Evolutionary conservation across 768 basidiomycete species (phyloP), one percentile per base, ranked within the genome.

Genomic region (Chalciporus piperatus): DNA sequence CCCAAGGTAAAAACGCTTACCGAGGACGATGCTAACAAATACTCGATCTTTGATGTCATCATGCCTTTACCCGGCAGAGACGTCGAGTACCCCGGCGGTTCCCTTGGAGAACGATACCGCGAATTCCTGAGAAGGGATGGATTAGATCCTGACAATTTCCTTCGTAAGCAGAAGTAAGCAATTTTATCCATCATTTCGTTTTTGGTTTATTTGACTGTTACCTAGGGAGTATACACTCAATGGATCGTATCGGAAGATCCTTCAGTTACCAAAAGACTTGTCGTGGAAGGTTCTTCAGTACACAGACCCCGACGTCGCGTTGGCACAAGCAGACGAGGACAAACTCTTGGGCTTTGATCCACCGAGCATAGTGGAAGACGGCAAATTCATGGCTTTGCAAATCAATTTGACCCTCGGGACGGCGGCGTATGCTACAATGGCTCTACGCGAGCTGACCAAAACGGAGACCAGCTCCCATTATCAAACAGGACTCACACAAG

Each of bases 381-480:
- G 95, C 22, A 86, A 82, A 61, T 96, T 96, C 67, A 74, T 84
- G 68, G 95, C 96, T 4, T 72, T 99, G 32, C 94, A 95, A 63
- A 82, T 99, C 54, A 73, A 84, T 35, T 70, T 98, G 48, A 82
- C 78, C n/a, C 79, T 99, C 14, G 92, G 90, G 13, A 92, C 92
- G 7, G 89, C 92, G 0, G 87, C 92, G 5, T 99, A 98, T 70
- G 97, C 97, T 2, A 99, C 97, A 2, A 99, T 99, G 97, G 96
- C 95, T 4, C 69, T 99, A 59, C 83, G 93, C 38, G 93, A 97
- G 71, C 83, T 97, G 40, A 93, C 94, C 13, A 98, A 96, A 73
- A 91, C 88, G 30, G 94, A 98, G 63, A 98, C 95, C 17, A 93
- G 92, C 66, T 87, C 92, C 37, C 92, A 93, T 61, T 86, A 84